Evolutionary conservation across 2,329 filamentous ascomycete species (phyloP).

Genomic region (Ophiostoma populinum): DNA sequence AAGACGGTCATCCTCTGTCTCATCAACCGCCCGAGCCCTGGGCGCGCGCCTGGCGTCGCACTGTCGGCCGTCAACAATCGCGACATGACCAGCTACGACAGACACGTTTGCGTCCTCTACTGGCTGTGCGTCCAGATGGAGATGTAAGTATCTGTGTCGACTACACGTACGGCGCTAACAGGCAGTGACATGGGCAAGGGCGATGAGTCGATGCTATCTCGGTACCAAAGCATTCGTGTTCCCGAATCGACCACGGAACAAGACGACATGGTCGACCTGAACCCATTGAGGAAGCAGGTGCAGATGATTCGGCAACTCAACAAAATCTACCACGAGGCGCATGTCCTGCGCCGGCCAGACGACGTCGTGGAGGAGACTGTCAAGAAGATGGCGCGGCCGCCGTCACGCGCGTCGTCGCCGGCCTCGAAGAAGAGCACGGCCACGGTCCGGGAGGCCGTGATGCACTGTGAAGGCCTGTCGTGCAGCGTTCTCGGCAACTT

Average conservation of each 20-base stretch:
- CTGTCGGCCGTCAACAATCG: too few species aligned
- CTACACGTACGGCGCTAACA: not conserved
- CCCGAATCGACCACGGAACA: too few species aligned
- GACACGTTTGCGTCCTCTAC: constrained; percentile 8
- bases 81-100: constrained; percentile 6
- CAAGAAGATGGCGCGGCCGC: not conserved
- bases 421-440: not conserved
- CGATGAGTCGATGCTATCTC: too few species aligned
- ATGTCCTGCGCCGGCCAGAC: not conserved
- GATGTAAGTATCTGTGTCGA: constrained; percentile 5
- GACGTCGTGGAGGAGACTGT: not conserved
- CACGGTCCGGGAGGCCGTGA: constrained; percentile 5
- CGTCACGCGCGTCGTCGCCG: not conserved
- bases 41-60: too few species aligned
- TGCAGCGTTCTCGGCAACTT: constrained; percentile 4
- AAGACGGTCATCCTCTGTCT: constrained; percentile 2
- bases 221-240: too few species aligned
- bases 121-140: constrained; percentile 11
- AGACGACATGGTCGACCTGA: not conserved
- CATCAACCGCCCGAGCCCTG: constrained; percentile 1
- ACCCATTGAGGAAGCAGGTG: constrained; percentile 7
- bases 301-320: constrained; percentile 5
- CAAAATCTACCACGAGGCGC: constrained; percentile 5
- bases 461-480: constrained; percentile 9
- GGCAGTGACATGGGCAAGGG: too few species aligned